Evolutionary conservation across 2,329 filamentous ascomycete species (phyloP), one percentile per base, ranked within the genome.

Genomic region (Cordyceps farinosa): DNA sequence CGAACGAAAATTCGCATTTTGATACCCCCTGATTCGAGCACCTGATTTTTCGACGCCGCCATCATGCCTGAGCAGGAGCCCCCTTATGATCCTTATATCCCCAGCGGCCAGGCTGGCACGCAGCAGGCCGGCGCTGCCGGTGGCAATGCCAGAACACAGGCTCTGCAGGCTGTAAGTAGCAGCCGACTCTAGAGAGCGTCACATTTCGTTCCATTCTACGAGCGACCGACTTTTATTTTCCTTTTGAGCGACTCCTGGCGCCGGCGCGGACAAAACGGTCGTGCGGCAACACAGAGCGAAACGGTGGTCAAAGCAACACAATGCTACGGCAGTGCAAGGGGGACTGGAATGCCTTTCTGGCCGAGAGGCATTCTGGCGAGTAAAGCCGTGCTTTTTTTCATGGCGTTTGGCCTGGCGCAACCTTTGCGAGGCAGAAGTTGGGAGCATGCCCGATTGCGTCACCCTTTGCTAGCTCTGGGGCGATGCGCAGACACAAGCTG

Each of bases 11-110:
- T 32, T 15, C 38, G 47, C 47, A 32, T 34, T 36, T 34, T 45
- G 38, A 61, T 61, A 61, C 57, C 57, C 55, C 30, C 47, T n/a
- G 6, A 40, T 59, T 59, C 57, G 45, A 52, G 36, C 36, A 27
- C 57, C 22, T 52, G 29, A 27, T 34, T 50, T 44, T 61, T 55
- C 22, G 17, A 48, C 56, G 47, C 60, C 60, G 42, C 42, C 52
- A 78, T 68, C 70, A 86, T 86, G 83, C 78, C 83, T 69, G 79
- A 78, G 72, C 77, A 81, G 69, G 81, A 84, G 64, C 79, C 83
- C 74, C 91, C 91, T 69, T 96, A 96, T 79, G 91, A 96, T 79
- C 91, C 91, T 67, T 96, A 95, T 80, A 93, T 94, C 77, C 91
- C 91, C 74, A 86, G 85, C 75, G 87, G 87, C 77, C 82, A 83